Percentiles rank a stretch among this genome's conserved stretches.
phyloP scores from a whole-genome alignment of 257 asterid genomes.

The Penstemon barbatus region DNA sequence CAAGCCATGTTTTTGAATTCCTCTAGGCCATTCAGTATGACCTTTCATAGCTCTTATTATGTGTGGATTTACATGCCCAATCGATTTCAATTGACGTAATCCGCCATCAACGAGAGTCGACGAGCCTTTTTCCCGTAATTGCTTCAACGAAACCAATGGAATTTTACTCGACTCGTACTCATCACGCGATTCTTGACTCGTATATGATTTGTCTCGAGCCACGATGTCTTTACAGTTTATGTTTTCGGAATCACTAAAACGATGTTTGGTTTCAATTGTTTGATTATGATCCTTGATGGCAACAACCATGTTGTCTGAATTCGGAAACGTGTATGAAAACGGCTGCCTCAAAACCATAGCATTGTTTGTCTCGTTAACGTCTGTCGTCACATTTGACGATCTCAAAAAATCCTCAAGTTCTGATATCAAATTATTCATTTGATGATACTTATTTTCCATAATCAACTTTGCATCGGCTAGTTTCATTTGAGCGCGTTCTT shows the following conservation, averaged over 20 bases:
- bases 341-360: constrained; percentile 20
- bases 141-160: constrained; percentile 24
- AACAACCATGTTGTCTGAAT: neutral
- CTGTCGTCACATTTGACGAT: constrained; percentile 19
- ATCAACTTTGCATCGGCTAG: constrained; percentile 50
- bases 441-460: constrained; percentile 45
- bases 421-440: constrained; percentile 39
- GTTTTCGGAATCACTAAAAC: neutral
- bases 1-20: constrained; percentile 16
- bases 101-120: constrained; percentile 9
- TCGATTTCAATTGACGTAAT: neutral
- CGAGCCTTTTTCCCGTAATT: constrained; percentile 32
- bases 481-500: constrained; percentile 56
- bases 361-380: constrained; percentile 8
- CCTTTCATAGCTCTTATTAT: constrained; percentile 59
- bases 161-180: constrained; percentile 20
- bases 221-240: constrained; percentile 17
- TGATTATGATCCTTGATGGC: neutral
- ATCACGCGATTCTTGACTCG: constrained; percentile 13
- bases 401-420: constrained; percentile 38
- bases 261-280: neutral
- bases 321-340: neutral
- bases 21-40: constrained; percentile 57
- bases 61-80: constrained; percentile 44
- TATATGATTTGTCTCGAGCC: constrained; percentile 4